Evolutionary conservation across 2,329 filamentous ascomycete genomes (phyloP), one percentile per base, ranked within the genome.

Genomic region (Beauveria australis): DNA sequence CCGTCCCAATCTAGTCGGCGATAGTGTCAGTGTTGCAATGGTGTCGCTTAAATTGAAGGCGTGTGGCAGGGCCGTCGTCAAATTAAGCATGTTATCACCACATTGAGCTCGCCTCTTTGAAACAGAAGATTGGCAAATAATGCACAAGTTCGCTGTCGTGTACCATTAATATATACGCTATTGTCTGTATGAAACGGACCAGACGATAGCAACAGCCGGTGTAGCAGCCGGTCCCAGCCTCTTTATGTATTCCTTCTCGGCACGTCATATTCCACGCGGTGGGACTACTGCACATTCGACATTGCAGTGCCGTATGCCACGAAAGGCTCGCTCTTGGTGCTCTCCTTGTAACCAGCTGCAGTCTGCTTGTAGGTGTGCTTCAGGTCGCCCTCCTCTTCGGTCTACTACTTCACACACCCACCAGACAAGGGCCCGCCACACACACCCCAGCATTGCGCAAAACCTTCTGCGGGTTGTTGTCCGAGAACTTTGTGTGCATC

Each of bases 401-500:
- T 43, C 47, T 49, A 51, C 30, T 48, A 6, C 46, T 48, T 48
- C 24, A 48, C 24, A 46, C 19, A 53, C 51, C 26, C 22, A 24
- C 26, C 33, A 55, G 53, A 55, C 53, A 55, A 43, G 53, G 53
- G 53, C 41, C 37, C 48, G 43, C 48, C 37, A 52, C 55, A 28
- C 46, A 52, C 47, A 41, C 56, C 56, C 48, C 37, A n/a, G 48
- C 40, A 59, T 53, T 59, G 33, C 56, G 33, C 56, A 59, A 52
- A 53, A 26, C 10, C 48, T 40, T 41, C 26, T 59, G 56, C 40
- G n/a, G 24, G 24, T 37, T 37, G 41, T 55, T 24, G 48, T 46
- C 48, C 56, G 24, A 46, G 10, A 52, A 22, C 37, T 46, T 48
- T 48, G 26, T n/a, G 26, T 40, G 33, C 46, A 28, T 48, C n/a